Evolutionary conservation across 2,329 filamentous ascomycete species (phyloP).

Genomic region (Fusarium protoensiforme): DNA sequence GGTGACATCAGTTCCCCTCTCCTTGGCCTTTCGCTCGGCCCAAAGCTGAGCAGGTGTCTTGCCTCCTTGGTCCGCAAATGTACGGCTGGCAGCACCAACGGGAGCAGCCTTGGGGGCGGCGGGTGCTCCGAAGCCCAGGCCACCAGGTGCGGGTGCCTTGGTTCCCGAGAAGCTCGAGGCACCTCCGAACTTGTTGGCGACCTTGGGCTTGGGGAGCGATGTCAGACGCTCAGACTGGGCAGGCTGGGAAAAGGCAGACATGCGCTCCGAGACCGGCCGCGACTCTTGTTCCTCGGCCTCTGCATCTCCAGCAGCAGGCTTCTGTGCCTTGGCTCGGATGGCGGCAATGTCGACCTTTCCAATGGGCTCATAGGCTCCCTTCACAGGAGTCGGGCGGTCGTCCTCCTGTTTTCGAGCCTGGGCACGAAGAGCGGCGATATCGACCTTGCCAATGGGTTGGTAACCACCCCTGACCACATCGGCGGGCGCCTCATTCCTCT

Average conservation of each 20-base stretch:
- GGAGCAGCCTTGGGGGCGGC: conserved; percentile 65
- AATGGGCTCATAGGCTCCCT: conserved; percentile 92
- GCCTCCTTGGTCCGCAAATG: conserved; percentile 92
- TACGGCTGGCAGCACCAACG: conserved; percentile 85
- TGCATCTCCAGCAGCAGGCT: conserved; percentile 59
- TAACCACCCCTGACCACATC: conserved; percentile 88
- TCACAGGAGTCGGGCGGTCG: conserved; percentile 85
- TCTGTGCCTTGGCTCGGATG: conserved; percentile 86
- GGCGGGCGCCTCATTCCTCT: conserved; percentile 55
- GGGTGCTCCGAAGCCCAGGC: conserved; percentile 71
- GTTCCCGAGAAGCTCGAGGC: conserved; percentile 83
- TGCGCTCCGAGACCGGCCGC: conserved; percentile 79
- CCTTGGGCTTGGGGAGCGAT: conserved; percentile 91
- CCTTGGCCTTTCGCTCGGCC: conserved; percentile 95
- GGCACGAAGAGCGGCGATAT: conserved; percentile 89
- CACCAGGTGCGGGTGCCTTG: conserved; percentile 84
- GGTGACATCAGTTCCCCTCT: conserved; percentile 65
- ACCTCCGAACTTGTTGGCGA: conserved; percentile 87
- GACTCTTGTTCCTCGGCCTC: conserved; percentile 52
- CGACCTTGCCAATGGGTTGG: conserved; percentile 96
- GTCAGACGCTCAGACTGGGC: conserved; percentile 81
- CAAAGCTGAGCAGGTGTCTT: conserved; percentile 97
- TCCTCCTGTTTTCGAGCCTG: conserved; percentile 77
- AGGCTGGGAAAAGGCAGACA: conserved; percentile 73
- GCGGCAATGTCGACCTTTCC: conserved; percentile 98